A percentile compares a stretch with the other conserved stretches of the same genome.
Evolutionary conservation across 2,329 filamentous ascomycete genomes (phyloP).

Genomic region (Aspergillus chevalieri): DNA sequence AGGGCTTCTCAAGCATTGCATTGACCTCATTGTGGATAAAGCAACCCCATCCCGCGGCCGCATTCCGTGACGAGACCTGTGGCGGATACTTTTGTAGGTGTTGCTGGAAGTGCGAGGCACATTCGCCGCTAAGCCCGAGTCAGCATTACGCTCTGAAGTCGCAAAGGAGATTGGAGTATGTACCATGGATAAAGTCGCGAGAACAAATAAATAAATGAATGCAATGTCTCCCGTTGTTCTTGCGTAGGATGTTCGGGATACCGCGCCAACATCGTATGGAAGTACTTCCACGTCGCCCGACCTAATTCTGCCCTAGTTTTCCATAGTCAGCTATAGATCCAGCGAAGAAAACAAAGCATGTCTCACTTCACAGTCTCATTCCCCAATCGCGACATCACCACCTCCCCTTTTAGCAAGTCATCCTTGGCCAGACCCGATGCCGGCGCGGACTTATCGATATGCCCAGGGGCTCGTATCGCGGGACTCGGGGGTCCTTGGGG

Average conservation of each 20-base stretch:
- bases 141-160: not conserved
- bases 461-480: constrained; percentile 35
- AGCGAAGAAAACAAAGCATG: constrained; percentile 1
- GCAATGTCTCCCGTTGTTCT: constrained; percentile 55
- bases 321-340: constrained; percentile 3
- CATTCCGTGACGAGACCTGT: constrained; percentile 55
- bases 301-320: constrained; percentile 54
- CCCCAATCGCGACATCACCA: constrained; percentile 43
- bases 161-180: constrained; percentile 1
- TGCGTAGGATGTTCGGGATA: constrained; percentile 58
- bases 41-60: constrained; percentile 61
- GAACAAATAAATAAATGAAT: constrained; percentile 58
- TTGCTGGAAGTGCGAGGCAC: constrained; percentile 57
- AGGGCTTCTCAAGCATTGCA: constrained; percentile 52
- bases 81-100: constrained; percentile 58
- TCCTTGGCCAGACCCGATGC: constrained; percentile 20
- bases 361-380: constrained; percentile 46
- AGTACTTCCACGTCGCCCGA: constrained; percentile 59
- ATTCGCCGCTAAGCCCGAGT: constrained; percentile 50
- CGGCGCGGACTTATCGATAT: constrained; percentile 27
- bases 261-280: constrained; percentile 61
- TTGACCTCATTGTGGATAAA: constrained; percentile 64
- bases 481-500: constrained; percentile 34
- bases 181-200: constrained; percentile 60
- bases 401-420: constrained; percentile 37